Percentiles rank a stretch among this genome's conserved stretches.
Evolutionary conservation across 2,329 filamentous ascomycete species (phyloP).

Genomic region (Parafenestella ontariensis): DNA sequence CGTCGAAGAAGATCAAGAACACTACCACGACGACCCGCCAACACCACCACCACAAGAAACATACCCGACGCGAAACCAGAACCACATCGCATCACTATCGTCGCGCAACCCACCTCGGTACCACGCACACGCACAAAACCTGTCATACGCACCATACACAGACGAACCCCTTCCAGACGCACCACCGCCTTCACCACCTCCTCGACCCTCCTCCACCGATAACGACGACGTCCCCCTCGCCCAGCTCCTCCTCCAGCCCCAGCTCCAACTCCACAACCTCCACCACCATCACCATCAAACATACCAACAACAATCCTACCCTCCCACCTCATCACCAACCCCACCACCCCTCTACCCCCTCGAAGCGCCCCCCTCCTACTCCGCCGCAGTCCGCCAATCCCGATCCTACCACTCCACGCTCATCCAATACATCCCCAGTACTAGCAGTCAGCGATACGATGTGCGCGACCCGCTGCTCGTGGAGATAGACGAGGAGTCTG

Average conservation of each 20-base stretch:
- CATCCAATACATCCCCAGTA: slow-evolving; percentile 26
- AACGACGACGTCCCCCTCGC: slow-evolving; percentile 40
- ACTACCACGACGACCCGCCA: background rate
- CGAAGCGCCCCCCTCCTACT: slow-evolving; percentile 39
- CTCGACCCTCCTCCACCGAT: slow-evolving; percentile 20
- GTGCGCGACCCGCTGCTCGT: background rate
- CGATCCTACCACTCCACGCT: slow-evolving; percentile 37
- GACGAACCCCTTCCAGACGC: slow-evolving; percentile 5
- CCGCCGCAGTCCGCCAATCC: slow-evolving; percentile 31
- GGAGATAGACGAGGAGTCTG: slow-evolving; percentile 15
- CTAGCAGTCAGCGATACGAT: background rate
- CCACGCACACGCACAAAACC: background rate
- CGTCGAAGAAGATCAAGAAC: background rate
- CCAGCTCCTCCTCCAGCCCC: slow-evolving; percentile 20
- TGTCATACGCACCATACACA: slow-evolving; percentile 9
- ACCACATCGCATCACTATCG: background rate
- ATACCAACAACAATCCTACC: slow-evolving; percentile 9
- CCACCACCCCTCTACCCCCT: too few species aligned
- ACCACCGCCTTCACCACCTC: slow-evolving; percentile 1
- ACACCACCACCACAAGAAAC: background rate
- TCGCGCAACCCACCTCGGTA: background rate
- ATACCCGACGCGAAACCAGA: background rate
- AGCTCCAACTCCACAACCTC: slow-evolving; percentile 9
- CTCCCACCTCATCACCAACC: too few species aligned
- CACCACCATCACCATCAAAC: too few species aligned